A percentile compares a stretch with the other conserved stretches of the same genome.
phyloP scores from a whole-genome alignment of 1,284 basidiomycete genomes.

The Cystobasidium slooffiae region DNA sequence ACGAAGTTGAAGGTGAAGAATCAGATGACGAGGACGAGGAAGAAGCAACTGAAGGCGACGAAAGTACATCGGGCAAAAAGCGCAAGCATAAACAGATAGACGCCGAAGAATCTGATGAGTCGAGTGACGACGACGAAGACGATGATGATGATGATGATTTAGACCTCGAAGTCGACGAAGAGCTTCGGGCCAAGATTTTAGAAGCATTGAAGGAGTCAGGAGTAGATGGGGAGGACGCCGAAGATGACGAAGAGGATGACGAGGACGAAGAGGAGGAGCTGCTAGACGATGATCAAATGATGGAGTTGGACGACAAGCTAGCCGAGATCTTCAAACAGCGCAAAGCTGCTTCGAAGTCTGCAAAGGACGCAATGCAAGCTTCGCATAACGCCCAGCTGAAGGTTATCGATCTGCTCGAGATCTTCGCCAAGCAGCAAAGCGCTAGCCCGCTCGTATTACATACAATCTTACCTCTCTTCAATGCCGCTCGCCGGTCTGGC shows the following conservation, averaged over 20 bases:
- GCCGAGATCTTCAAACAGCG: slow-evolving; percentile 81
- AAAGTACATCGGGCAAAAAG: neutral
- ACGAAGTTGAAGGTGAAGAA: slow-evolving; percentile 57
- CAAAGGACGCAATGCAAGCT: slow-evolving; percentile 54
- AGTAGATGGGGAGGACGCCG: slow-evolving; percentile 71
- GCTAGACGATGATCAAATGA: slow-evolving; percentile 97
- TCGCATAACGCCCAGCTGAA: slow-evolving; percentile 15
- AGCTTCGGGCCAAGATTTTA: slow-evolving; percentile 75
- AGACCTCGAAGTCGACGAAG: slow-evolving; percentile 60
- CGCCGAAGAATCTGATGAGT: slow-evolving; percentile 57
- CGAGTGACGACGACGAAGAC: slow-evolving; percentile 56
- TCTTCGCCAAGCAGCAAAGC: slow-evolving; percentile 75
- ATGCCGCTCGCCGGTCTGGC: slow-evolving; percentile 69
- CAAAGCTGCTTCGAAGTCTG: slow-evolving; percentile 63
- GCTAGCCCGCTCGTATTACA: slow-evolving; percentile 69
- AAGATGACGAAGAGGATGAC: slow-evolving; percentile 73
- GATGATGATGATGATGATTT: slow-evolving; percentile 63
- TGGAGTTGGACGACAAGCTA: slow-evolving; percentile 90
- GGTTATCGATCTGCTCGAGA: slow-evolving; percentile 87
- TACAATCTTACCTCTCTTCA: slow-evolving; percentile 75
- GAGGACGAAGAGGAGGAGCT: slow-evolving; percentile 67
- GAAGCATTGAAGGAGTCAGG: slow-evolving; percentile 77
- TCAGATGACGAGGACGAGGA: slow-evolving; percentile 8
- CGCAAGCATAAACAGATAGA: slow-evolving; percentile 46
- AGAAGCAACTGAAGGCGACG: slow-evolving; percentile 44